Evolutionary conservation across 768 basidiomycete genomes (phyloP), one percentile per base, ranked within the genome.

Genomic region (Pleurotus djamor): DNA sequence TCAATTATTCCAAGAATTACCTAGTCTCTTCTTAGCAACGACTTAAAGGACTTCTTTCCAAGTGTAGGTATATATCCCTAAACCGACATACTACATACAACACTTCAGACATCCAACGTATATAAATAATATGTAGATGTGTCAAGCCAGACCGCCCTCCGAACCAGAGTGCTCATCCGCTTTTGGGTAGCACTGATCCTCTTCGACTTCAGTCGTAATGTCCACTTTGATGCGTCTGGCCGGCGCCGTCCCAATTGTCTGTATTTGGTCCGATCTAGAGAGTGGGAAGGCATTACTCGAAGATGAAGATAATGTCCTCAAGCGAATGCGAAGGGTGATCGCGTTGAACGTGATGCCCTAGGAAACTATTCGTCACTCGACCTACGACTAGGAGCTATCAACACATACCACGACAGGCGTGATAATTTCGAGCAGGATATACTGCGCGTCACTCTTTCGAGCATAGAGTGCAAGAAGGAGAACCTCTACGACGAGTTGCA

Each of bases 401-500:
- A 9, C 7, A 48, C 62, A 6, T 41, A 64, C 65, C 4, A 66
- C 60, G 43, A 57, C 47, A 0, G 67, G 62, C 0, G 63, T 63
- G 4, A 65, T 44, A 8, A 51, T 55, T 33, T 68, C 65, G 4
- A 66, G 58, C 2, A 66, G 9, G 13, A 66, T 61, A 28, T 63
- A 66, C 36, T 65, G 65, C n/a, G 62, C 65, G 38, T 66, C 66
- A 43, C 52, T 55, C 34, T 58, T 54, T n/a, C 51, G 50, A 4
- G 57, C 43, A 35, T 66, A 66, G 4, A 68, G 38, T 4, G 57
- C 57, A 10, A 68, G 60, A 9, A 66, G 61, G 7, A 68, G 16
- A 36, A 64, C 60, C 36, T 66, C 60, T 4, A 63, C 43, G 6
- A 66, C 38, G 28, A 66, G 63, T 35, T 67, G 64, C 5, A 67